Base-by-base conservation (phyloP, 2,329 filamentous ascomycete species). In the Aspergillus oerlinghausenensis region DNA sequence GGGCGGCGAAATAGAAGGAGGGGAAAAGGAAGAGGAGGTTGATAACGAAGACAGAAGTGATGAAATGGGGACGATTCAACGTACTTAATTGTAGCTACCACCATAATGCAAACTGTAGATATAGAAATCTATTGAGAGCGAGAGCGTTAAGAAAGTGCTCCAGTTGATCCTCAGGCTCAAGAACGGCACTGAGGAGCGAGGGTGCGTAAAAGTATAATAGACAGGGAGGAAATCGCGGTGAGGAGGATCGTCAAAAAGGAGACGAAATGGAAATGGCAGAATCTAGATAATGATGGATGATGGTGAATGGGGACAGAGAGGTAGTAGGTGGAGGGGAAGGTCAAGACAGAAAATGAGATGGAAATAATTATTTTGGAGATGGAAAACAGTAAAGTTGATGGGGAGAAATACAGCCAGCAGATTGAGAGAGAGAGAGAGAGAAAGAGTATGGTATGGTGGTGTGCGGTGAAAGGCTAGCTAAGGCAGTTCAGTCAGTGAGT, bases 81-180 rank as follows among this genome's bases (percentile, higher is more conserved):
- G 66, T 75, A 85, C 83, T 85, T 85, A 74, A 85, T 85, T 61
- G 83, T 85, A 72, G 83, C 82, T 66, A 85, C 83, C 72, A 84
- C 82, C 81, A 83, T 83, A 62, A 70, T 78, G 66, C 51, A 58
- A 52, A 59, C 26, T 47, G 54, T 50, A 40, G 49, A 49, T 58
- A 55, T 47, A 55, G 56, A 47, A 55, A 57, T 59, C 54, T 58
- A 45, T 29, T n/a, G 48, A 57, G 35, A 56, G 48, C 38, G 28
- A 49, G 25, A 40, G 55, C 57, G 55, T 55, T 54, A 55, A 55
- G 23, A 25, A 57, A 50, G 32, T 11, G 11, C 17, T 47, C 9
- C 43, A 25, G 23, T 3, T 25, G 23, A 14, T 25, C 21, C 19
- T 14, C 21, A 14, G 23, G 11, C 19, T 64, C 61, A 60, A 59